Evolutionary conservation across 768 basidiomycete genomes (phyloP).

Genomic region (Hortiboletus campestris): DNA sequence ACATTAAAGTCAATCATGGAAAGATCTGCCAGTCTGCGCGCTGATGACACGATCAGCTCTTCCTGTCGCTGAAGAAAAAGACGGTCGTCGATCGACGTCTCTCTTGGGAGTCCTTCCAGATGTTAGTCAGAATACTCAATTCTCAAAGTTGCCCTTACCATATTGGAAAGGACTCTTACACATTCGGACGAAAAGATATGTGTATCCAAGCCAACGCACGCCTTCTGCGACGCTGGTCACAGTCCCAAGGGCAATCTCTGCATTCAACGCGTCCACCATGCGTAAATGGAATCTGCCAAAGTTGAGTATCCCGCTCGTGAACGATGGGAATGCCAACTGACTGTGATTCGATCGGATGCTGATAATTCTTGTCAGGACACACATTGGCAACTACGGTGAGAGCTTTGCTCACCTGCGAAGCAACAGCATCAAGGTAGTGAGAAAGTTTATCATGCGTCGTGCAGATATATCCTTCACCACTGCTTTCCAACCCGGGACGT

Average conservation of each 20-base stretch:
- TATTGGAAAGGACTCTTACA: constrained; percentile 85
- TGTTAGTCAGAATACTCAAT: background rate
- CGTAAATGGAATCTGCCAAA: constrained; percentile 69
- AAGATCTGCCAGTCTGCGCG: constrained; percentile 60
- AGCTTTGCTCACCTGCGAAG: constrained; percentile 63
- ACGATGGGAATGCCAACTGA: constrained; percentile 34
- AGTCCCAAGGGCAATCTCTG: constrained; percentile 92
- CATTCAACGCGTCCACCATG: constrained; percentile 89
- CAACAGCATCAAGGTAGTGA: constrained; percentile 86
- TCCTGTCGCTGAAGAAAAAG: constrained; percentile 66
- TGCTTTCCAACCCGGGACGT: constrained; percentile 80
- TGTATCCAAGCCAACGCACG: constrained; percentile 94
- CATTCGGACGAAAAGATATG: constrained; percentile 96
- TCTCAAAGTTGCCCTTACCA: constrained; percentile 43
- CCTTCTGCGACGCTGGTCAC: constrained; percentile 85
- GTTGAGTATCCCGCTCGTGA: background rate
- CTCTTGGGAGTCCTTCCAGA: constrained; percentile 66
- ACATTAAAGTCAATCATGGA: constrained; percentile 82
- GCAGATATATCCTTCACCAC: constrained; percentile 96
- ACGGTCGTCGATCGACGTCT: constrained; percentile 67
- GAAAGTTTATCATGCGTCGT: constrained; percentile 90
- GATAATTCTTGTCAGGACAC: constrained; percentile 3
- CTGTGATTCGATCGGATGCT: constrained; percentile 98
- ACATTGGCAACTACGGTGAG: background rate
- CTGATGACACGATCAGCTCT: constrained; percentile 65